Percentiles rank a stretch among this genome's conserved stretches.
phyloP scores from a whole-genome alignment of 2,329 filamentous ascomycete species.

The Pseudogymnoascus sp. region DNA sequence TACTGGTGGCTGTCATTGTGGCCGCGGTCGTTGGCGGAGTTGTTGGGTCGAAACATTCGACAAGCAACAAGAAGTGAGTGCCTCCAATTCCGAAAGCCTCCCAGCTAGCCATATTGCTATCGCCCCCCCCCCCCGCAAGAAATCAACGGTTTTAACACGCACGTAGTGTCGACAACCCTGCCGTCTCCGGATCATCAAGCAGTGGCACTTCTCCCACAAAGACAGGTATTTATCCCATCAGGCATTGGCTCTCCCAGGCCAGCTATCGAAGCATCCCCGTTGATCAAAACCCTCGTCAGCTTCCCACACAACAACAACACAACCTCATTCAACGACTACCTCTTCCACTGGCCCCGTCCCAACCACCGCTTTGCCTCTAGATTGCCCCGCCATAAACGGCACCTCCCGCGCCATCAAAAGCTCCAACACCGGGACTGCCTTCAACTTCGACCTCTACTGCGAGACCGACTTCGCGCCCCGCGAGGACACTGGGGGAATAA shows the following conservation, averaged over 20 bases:
- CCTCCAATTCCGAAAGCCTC: neutral
- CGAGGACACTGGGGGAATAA: neutral
- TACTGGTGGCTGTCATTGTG: conserved; percentile 1
- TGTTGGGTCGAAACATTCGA: neutral
- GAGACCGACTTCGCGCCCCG: neutral
- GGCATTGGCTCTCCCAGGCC: neutral
- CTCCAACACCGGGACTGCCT: neutral
- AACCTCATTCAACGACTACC: neutral
- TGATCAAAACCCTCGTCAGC: neutral
- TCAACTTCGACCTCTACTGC: neutral
- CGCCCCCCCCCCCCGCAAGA: neutral
- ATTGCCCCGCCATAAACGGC: neutral
- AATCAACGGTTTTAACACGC: neutral
- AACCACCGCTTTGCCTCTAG: neutral
- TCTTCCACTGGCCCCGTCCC: neutral
- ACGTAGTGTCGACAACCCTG: neutral
- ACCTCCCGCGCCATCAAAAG: neutral
- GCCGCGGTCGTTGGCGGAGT: neutral
- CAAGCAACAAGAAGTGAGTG: neutral
- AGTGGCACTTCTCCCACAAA: neutral
- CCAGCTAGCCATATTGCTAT: neutral
- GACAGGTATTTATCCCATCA: neutral
- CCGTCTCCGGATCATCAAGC: neutral
- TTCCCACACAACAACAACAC: neutral
- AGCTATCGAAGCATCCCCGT: neutral